Base-by-base conservation (phyloP, 169 alveolate genomes). In the Eimeria falciformis region DNA sequence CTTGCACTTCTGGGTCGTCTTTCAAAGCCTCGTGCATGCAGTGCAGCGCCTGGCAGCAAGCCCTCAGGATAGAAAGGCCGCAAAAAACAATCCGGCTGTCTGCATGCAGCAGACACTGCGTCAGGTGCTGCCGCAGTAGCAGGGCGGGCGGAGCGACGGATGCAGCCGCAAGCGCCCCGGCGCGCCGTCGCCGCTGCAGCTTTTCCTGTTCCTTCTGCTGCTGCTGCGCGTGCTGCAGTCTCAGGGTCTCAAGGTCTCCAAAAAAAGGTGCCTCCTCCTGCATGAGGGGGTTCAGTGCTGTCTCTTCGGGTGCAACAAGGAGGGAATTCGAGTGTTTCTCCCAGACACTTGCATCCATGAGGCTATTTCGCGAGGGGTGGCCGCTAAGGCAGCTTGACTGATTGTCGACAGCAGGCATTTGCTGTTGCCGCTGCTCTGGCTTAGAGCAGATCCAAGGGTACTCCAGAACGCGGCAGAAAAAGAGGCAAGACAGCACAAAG, bases 61-160 rank as follows among this genome's bases (percentile, higher is more conserved):
- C 86, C 68, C 86, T n/a, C 18, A 77, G 68, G 47, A 77, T 47
- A 12, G 86, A n/a, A 29, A 77, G 46, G 23, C 86, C 86, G 58
- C 55, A 77, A 25, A 77, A 77, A 29, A 68, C 86, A 7, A 47
- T 33, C 29, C 69, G 55, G 25, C 23, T 6, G 68, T 77, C 86
- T 47, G 55, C 43, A 43, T 77, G 86, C 43, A 77, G 86, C 33
- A 77, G 86, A 47, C 86, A 77, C 69, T 77, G 86, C 18, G 86
- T n/a, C 29, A 77, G 68, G 46, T 77, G 86, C 69, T 77, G 86
- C 21, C 86, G 86, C 69, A 77, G 68, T 37, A 77, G 86, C 86
- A 77, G 69, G 58, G 46, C 86, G 2, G 86, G 86, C 6, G 86
- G 27, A 23, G 86, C 86, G 5, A 77, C 86, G 21, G 23, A 17